These are phyloP conservation scores for Phytomonas sp. DNA, from an alignment of 208 protist genomes.

Conservation along the genomic window DNA sequence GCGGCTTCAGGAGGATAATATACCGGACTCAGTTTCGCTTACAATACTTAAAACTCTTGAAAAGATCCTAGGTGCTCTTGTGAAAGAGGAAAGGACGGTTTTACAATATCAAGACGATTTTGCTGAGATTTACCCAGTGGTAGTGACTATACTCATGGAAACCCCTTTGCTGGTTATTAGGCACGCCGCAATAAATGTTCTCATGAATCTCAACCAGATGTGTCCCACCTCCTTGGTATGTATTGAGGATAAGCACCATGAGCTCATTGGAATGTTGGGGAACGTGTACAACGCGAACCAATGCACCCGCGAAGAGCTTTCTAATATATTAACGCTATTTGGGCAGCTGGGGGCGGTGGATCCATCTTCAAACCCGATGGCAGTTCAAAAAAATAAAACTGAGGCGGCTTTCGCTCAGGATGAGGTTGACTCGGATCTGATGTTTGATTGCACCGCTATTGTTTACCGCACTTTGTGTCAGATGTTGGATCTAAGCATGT, in stretches of 20 bases:
- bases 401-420: conserved; percentile 66
- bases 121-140: conserved; percentile 58
- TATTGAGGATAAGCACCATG: conserved; percentile 46
- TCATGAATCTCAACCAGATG: conserved; percentile 72
- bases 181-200: conserved; percentile 68
- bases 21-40: conserved; percentile 62
- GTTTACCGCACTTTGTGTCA: conserved; percentile 84
- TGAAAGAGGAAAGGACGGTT: conserved; percentile 49
- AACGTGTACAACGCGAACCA: conserved; percentile 67
- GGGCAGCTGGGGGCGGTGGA: conserved; percentile 84
- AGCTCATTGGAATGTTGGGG: conserved; percentile 53
- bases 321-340: conserved; percentile 76
- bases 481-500: conserved; percentile 77
- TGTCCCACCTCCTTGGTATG: conserved; percentile 35
- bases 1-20: conserved; percentile 40
- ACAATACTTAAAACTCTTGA: conserved; percentile 73
- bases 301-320: conserved; percentile 53
- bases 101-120: conserved; percentile 81
- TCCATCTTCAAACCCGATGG: conserved; percentile 45
- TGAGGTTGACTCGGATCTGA: conserved; percentile 82
- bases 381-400: conserved; percentile 43
- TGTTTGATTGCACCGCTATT: conserved; percentile 89
- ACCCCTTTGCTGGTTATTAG: conserved; percentile 60
- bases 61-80: conserved; percentile 46
- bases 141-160: conserved; percentile 54